Base-by-base conservation (phyloP, 2,329 filamentous ascomycete species). In the Ophiostoma triangulosporum region DNA sequence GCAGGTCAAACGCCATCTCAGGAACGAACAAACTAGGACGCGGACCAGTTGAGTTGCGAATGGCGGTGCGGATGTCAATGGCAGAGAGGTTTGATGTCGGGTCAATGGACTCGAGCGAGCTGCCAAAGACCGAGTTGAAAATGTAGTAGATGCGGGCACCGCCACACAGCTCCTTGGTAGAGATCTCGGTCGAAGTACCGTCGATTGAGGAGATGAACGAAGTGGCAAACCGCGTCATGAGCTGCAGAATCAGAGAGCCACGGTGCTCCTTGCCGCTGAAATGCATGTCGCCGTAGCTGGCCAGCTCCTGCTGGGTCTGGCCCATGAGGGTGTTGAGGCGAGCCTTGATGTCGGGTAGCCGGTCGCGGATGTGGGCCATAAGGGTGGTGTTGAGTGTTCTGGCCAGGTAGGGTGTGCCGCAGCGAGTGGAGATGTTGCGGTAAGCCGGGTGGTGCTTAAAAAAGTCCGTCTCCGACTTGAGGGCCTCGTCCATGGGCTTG, bases 201-300 rank as follows among this genome's bases (percentile, higher is more conserved):
- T 98, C 93, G 58, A 98, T 98, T 12, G 93, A 97, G 6, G 93
- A 91, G 64, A 96, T 97, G 70, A 98, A 98, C 0, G 90, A 95
- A 3, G 88, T 93, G 9, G 93, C 93, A 64, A 98, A 98, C 38
- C 93, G 86, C 12, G 93, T 98, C 93, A 98, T 98, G 54, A 95
- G 80, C 68, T 97, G 91, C 58, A 98, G 72, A 55, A 98, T 95
- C 58, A 98, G 77, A 27, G 91, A 95, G 31, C 93, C 93, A 50
- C 91, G 81, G 66, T 98, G 93, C 67, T 97, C 93, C 68, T 95
- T 95, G 62, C 93, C 93, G 58, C 87, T 95, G 66, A 98, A 98
- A 62, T 95, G 87, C 73, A 93, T 95, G 66, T 97, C 94, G 35
- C 93, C 93, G 65, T 98, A 98, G 68, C 91, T 95, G 43, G 93